These are phyloP conservation scores for Amylostereum areolatum DNA, from an alignment of 1,284 basidiomycete species.

Conservation along the genomic window DNA sequence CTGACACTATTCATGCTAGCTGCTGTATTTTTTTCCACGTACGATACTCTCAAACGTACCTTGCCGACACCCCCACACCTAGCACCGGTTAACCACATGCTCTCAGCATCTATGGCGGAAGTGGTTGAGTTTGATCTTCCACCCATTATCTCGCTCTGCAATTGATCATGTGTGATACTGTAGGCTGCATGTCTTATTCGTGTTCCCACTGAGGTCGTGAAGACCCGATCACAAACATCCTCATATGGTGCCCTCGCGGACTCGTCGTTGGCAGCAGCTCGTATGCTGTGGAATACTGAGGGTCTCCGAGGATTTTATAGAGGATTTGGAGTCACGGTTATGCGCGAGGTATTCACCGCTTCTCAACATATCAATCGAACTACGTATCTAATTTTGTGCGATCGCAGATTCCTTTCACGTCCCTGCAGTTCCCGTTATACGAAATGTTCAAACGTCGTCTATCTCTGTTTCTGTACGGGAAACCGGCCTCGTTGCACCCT, in stretches of 20 bases:
- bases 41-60: constrained; percentile 82
- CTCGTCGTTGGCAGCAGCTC: constrained; percentile 42
- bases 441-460: constrained; percentile 77
- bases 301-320: constrained; percentile 73
- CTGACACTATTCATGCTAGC: constrained; percentile 40
- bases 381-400: background rate
- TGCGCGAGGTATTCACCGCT: constrained; percentile 57
- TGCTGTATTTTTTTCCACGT: constrained; percentile 92
- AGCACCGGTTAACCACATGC: constrained; percentile 72
- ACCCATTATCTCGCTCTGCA: constrained; percentile 14
- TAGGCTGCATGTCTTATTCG: constrained; percentile 89
- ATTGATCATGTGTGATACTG: constrained; percentile 17
- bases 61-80: constrained; percentile 55
- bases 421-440: constrained; percentile 95
- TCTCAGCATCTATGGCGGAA: constrained; percentile 79
- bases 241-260: constrained; percentile 50
- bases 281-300: constrained; percentile 46
- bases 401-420: constrained; percentile 90
- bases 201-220: constrained; percentile 93
- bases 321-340: constrained; percentile 75
- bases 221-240: constrained; percentile 77
- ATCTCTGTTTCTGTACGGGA: constrained; percentile 41
- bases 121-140: constrained; percentile 32
- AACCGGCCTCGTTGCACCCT: constrained; percentile 50
- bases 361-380: constrained; percentile 4